Percentiles rank a stretch among this genome's conserved stretches.
Evolutionary conservation across 2,329 filamentous ascomycete species (phyloP).

Genomic region (Trichophyton benhamiae): DNA sequence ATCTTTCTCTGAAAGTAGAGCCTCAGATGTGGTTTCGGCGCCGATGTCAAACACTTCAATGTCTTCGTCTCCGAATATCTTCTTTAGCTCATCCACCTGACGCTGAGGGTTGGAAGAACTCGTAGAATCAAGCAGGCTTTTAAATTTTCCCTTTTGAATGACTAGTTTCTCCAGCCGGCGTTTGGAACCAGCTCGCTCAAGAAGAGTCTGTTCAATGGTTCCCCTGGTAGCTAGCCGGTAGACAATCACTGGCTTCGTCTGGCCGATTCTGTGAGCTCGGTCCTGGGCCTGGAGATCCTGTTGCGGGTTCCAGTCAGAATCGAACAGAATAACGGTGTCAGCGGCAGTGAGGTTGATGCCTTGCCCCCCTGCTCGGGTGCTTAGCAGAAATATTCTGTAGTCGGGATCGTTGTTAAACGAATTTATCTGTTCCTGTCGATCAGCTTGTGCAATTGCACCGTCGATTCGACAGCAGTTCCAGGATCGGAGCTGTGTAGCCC

Average conservation of each 20-base stretch:
- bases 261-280: conserved; percentile 85
- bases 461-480: conserved; percentile 88
- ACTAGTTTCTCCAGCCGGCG: conserved; percentile 85
- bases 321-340: conserved; percentile 93
- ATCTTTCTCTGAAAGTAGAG: conserved; percentile 60
- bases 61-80: conserved; percentile 60
- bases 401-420: conserved; percentile 56
- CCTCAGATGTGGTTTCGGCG: conserved; percentile 33
- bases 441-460: conserved; percentile 65
- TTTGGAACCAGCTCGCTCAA: conserved; percentile 83
- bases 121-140: conserved; percentile 50
- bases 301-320: conserved; percentile 91
- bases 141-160: conserved; percentile 84
- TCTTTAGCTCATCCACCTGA: conserved; percentile 50
- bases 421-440: conserved; percentile 58
- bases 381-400: conserved; percentile 70
- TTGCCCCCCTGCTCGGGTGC: conserved; percentile 86
- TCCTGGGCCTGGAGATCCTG: conserved; percentile 96
- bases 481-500: conserved; percentile 60
- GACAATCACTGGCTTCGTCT: conserved; percentile 81
- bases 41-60: conserved; percentile 50
- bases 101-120: conserved; percentile 32
- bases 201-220: conserved; percentile 78
- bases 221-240: conserved; percentile 88
- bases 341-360: conserved; percentile 99